Evolutionary conservation across 306 rosid species (phyloP).

Genomic region (Rosa chinensis): DNA sequence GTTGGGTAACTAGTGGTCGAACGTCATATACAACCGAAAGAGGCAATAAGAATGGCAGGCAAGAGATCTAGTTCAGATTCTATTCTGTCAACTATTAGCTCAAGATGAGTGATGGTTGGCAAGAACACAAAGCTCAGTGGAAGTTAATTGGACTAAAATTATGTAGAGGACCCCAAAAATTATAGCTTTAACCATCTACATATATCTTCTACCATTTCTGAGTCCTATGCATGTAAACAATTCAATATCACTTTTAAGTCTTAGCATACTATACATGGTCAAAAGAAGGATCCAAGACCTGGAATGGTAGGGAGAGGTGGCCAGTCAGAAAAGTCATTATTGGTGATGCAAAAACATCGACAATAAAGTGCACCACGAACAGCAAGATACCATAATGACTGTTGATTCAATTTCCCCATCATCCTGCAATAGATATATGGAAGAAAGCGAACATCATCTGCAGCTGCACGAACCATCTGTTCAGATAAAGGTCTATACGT

Average conservation of each 20-base stretch:
- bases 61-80: neutral
- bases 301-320: constrained; percentile 84
- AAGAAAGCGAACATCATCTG: constrained; percentile 98
- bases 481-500: constrained; percentile 88
- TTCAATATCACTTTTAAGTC: constrained; percentile 18
- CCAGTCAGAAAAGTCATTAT: constrained; percentile 68
- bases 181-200: constrained; percentile 21
- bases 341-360: constrained; percentile 79
- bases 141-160: neutral
- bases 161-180: neutral
- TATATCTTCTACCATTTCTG: neutral
- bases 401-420: constrained; percentile 76
- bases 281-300: constrained; percentile 45
- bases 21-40: neutral
- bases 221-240: constrained; percentile 11
- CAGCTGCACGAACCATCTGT: constrained; percentile 89
- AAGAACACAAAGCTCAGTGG: neutral
- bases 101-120: neutral
- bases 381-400: constrained; percentile 79
- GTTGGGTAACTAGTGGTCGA: neutral
- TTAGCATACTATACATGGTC: neutral
- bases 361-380: constrained; percentile 96
- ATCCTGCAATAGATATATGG: constrained; percentile 80
- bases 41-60: neutral
- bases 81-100: neutral